Percentiles rank a stretch among this genome's conserved stretches.
These are phyloP conservation scores for Alternaria triticina DNA, from an alignment of 2,329 filamentous ascomycete species.

Conservation along the genomic window DNA sequence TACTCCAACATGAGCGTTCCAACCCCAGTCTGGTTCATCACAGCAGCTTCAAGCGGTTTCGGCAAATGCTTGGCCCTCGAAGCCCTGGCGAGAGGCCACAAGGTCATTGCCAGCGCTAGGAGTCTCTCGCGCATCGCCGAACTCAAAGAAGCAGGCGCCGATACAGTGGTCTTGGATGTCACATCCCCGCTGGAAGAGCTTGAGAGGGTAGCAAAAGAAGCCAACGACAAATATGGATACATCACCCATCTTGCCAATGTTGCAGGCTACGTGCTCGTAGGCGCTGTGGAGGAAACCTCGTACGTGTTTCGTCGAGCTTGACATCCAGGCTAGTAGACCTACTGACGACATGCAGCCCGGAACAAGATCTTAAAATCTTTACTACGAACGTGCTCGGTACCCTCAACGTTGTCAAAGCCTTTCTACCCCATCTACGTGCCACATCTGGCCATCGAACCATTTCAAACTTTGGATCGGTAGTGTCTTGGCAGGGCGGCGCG, in stretches of 20 bases:
- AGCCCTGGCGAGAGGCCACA: conserved; percentile 53
- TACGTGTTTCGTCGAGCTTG: conserved; percentile 26
- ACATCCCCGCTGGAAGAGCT: conserved; percentile 45
- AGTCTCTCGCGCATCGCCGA: conserved; percentile 44
- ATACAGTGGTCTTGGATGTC: conserved; percentile 51
- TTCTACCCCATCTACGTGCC: conserved; percentile 56
- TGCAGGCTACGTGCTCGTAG: conserved; percentile 54
- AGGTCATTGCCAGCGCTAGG: conserved; percentile 58
- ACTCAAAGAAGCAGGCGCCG: conserved; percentile 46
- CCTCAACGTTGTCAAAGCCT: conserved; percentile 57
- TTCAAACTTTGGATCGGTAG: conserved; percentile 57
- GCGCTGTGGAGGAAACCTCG: conserved; percentile 55
- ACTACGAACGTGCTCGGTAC: conserved; percentile 63
- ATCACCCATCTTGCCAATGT: conserved; percentile 58
- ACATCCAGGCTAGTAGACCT: neutral
- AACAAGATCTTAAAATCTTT: conserved; percentile 53
- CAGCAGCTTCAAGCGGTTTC: conserved; percentile 57
- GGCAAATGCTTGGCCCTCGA: conserved; percentile 54
- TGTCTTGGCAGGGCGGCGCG: conserved; percentile 49
- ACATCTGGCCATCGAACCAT: conserved; percentile 51
- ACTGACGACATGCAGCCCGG: conserved; percentile 27
- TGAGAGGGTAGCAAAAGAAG: conserved; percentile 45
- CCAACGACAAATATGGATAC: conserved; percentile 49
- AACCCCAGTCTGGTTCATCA: conserved; percentile 56
- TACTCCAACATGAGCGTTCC: neutral